These are phyloP conservation scores for Aspergillus bertholletiae DNA, from an alignment of 495 filamentous ascomycete genomes.

Conservation along the genomic window DNA sequence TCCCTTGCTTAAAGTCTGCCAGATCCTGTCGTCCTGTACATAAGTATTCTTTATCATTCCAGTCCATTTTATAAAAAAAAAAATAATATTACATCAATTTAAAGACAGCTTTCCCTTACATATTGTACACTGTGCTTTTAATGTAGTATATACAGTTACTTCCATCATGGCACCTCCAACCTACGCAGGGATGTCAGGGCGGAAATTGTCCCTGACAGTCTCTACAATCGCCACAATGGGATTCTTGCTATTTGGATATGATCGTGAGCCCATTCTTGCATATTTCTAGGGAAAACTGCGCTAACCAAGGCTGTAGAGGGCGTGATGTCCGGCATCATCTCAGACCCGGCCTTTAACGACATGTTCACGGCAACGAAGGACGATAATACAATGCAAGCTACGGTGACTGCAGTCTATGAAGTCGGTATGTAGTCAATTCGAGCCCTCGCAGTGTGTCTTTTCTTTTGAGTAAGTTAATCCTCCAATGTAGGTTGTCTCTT, in stretches of 20 bases:
- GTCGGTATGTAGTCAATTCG: slow-evolving; percentile 36
- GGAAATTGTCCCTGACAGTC: slow-evolving; percentile 53
- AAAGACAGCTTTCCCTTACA: neutral
- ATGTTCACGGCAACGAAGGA: slow-evolving; percentile 58
- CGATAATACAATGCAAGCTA: slow-evolving; percentile 65
- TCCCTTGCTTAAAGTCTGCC: neutral
- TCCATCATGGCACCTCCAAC: slow-evolving; percentile 28
- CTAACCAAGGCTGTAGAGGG: slow-evolving; percentile 29
- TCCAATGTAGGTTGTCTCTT: slow-evolving; percentile 60
- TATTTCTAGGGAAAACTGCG: neutral
- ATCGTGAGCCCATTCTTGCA: slow-evolving; percentile 26
- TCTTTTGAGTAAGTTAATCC: neutral
- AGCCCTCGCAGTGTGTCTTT: neutral
- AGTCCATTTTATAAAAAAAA: neutral
- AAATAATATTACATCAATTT: too few relatives aligned
- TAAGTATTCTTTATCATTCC: neutral
- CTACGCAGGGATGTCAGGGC: slow-evolving; percentile 59
- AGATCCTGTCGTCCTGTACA: neutral
- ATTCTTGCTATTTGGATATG: slow-evolving; percentile 67
- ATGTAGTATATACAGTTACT: neutral
- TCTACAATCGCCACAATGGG: slow-evolving; percentile 63
- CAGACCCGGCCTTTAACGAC: slow-evolving; percentile 60
- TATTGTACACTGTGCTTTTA: neutral
- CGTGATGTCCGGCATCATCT: slow-evolving; percentile 73
- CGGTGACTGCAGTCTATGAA: slow-evolving; percentile 76